Evolutionary conservation across 352 stramenopile genomes (phyloP).

Genomic region (Pythium vanterpoolii): DNA sequence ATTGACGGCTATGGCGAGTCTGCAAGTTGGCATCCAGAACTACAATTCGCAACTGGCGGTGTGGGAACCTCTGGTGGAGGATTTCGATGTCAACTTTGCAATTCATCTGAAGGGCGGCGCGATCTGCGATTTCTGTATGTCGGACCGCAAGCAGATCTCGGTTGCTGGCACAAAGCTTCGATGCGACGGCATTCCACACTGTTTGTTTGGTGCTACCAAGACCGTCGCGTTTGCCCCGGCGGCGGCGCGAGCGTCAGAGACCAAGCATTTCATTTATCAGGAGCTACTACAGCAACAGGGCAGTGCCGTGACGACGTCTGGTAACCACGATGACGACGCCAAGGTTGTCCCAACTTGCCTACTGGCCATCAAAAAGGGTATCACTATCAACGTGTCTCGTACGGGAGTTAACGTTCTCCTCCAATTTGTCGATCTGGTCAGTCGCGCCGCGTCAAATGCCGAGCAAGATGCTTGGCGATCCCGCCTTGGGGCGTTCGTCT

Average conservation of each 20-base stretch:
- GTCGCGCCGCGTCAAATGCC: constrained; percentile 41
- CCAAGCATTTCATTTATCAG: constrained; percentile 84
- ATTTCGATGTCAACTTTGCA: constrained; percentile 78
- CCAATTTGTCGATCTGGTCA: constrained; percentile 72
- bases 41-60: constrained; percentile 87
- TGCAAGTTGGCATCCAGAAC: constrained; percentile 71
- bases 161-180: constrained; percentile 46
- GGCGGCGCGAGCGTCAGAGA: constrained; percentile 59
- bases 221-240: constrained; percentile 68
- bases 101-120: constrained; percentile 65
- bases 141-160: constrained; percentile 57
- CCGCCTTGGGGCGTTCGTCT: constrained; percentile 77
- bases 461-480: constrained; percentile 35
- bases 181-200: constrained; percentile 71
- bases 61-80: constrained; percentile 81
- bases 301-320: not conserved
- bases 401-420: constrained; percentile 84
- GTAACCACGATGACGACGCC: constrained; percentile 44
- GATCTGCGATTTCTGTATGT: constrained; percentile 80
- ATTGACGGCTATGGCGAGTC: constrained; percentile 54
- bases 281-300: constrained; percentile 44
- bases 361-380: constrained; percentile 72
- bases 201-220: constrained; percentile 61
- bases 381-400: constrained; percentile 79
- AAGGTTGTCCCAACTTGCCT: constrained; percentile 64